Percentiles rank a stretch among this genome's conserved stretches.
phyloP scores from a whole-genome alignment of 805 yeast genomes.

The Hermanozyma aechmeae region DNA sequence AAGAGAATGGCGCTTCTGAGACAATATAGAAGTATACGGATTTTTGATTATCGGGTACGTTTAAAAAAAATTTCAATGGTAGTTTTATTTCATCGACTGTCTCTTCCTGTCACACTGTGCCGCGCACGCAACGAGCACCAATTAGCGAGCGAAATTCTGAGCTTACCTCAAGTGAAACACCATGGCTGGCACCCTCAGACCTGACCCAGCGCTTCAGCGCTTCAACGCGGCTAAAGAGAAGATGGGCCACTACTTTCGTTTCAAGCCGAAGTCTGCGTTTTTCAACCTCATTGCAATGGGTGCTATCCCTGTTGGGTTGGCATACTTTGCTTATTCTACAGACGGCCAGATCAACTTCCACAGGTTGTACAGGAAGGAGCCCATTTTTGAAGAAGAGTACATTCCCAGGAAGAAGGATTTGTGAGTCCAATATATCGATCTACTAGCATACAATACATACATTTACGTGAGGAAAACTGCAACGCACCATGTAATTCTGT shows the following conservation, averaged over 20 bases:
- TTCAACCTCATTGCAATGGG: constrained; percentile 31
- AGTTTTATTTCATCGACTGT: too few species aligned
- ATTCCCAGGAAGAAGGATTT: constrained; percentile 37
- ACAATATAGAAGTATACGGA: too few species aligned
- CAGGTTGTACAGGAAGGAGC: constrained; percentile 26
- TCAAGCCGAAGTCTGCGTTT: constrained; percentile 27
- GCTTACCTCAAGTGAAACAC: too few species aligned
- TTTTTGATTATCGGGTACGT: too few species aligned
- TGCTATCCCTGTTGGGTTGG: constrained; percentile 26
- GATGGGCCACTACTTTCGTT: constrained; percentile 32
- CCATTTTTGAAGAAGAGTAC: constrained; percentile 27
- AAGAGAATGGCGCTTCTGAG: too few species aligned
- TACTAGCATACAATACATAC: background rate
- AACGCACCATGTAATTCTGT: too few species aligned
- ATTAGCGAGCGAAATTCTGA: too few species aligned
- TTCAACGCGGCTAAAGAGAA: constrained; percentile 34
- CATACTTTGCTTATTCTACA: constrained; percentile 24
- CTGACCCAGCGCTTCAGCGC: constrained; percentile 32
- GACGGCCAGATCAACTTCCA: constrained; percentile 28
- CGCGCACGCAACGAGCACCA: too few species aligned
- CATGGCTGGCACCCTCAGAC: constrained; percentile 37
- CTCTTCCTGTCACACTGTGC: too few species aligned
- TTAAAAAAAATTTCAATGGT: too few species aligned
- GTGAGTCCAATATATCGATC: constrained; percentile 9
- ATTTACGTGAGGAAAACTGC: background rate